Evolutionary conservation across 1,284 basidiomycete genomes (phyloP).

Genomic region (Phellopilus nigrolimitatus): DNA sequence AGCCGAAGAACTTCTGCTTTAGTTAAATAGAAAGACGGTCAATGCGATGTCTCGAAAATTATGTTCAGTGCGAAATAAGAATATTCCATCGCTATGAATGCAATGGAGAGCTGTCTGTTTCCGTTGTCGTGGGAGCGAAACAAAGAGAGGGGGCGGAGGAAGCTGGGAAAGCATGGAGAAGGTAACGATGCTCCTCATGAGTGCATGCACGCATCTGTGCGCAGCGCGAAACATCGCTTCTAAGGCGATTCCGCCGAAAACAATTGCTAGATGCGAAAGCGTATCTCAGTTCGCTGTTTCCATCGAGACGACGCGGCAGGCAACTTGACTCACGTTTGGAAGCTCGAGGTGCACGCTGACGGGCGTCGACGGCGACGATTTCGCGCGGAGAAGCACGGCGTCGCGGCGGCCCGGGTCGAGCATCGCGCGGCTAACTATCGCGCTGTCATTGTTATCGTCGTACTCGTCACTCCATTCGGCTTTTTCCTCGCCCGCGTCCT

Average conservation of each 20-base stretch:
- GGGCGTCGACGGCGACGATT: constrained; percentile 18
- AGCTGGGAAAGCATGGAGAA: not conserved
- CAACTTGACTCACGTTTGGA: constrained; percentile 4
- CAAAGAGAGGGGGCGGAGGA: not conserved
- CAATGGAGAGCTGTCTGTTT: too few species aligned
- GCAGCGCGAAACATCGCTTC: not conserved
- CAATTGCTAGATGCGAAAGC: not conserved
- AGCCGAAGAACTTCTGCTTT: not conserved
- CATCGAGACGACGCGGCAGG: not conserved
- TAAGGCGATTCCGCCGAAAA: not conserved
- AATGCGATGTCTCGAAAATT: not conserved
- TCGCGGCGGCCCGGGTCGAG: too few species aligned
- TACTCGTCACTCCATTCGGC: not conserved
- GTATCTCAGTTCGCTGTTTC: not conserved
- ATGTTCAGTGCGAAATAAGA: not conserved
- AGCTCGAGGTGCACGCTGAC: constrained; percentile 17
- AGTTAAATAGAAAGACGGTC: not conserved
- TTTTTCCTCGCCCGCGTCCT: not conserved
- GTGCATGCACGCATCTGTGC: not conserved
- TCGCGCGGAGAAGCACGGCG: constrained; percentile 10
- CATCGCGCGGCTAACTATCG: not conserved
- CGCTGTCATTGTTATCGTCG: not conserved
- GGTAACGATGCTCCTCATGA: not conserved
- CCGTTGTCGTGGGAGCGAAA: too few species aligned
- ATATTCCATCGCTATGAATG: not conserved